phyloP scores from a whole-genome alignment of 768 basidiomycete genomes.

The Lactifluus hygrophoroides region DNA sequence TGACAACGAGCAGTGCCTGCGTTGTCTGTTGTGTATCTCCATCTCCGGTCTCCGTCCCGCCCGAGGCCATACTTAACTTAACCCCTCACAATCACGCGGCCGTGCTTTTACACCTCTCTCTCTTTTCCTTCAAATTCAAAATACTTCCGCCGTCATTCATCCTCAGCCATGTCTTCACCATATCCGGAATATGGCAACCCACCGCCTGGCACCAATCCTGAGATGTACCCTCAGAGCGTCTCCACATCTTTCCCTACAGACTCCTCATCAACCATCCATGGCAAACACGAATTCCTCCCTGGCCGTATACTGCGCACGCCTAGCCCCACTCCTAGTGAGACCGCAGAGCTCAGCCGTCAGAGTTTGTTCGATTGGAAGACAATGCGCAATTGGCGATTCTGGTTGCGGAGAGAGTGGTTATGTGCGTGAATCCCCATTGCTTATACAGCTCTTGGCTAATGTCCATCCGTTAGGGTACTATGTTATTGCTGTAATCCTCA shows the following conservation, averaged over 20 bases:
- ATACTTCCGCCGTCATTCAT: neutral
- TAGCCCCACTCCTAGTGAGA: conserved; percentile 31
- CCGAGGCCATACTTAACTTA: too few relatives aligned
- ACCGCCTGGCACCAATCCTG: neutral
- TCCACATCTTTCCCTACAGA: neutral
- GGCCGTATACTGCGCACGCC: conserved; percentile 24
- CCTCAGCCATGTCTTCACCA: conserved; percentile 14
- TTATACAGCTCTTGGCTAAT: neutral
- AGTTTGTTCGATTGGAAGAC: conserved; percentile 28
- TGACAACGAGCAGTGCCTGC: too few relatives aligned
- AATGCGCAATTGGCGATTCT: conserved; percentile 25
- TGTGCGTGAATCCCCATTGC: conserved; percentile 23
- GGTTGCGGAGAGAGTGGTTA: conserved; percentile 30
- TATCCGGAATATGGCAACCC: conserved; percentile 20
- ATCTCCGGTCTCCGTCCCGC: too few relatives aligned
- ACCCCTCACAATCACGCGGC: too few relatives aligned
- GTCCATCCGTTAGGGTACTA: conserved; percentile 27
- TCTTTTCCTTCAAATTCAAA: too few relatives aligned
- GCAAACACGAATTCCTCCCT: conserved; percentile 10
- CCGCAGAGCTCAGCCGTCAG: conserved; percentile 24
- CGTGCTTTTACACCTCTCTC: too few relatives aligned
- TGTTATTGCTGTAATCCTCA: conserved; percentile 24
- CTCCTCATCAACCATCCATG: conserved; percentile 5
- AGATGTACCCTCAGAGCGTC: conserved; percentile 15
- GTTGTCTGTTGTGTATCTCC: too few relatives aligned